These are phyloP conservation scores for Termitomyces sp. DNA, from an alignment of 768 basidiomycete genomes.

Conservation along the genomic window DNA sequence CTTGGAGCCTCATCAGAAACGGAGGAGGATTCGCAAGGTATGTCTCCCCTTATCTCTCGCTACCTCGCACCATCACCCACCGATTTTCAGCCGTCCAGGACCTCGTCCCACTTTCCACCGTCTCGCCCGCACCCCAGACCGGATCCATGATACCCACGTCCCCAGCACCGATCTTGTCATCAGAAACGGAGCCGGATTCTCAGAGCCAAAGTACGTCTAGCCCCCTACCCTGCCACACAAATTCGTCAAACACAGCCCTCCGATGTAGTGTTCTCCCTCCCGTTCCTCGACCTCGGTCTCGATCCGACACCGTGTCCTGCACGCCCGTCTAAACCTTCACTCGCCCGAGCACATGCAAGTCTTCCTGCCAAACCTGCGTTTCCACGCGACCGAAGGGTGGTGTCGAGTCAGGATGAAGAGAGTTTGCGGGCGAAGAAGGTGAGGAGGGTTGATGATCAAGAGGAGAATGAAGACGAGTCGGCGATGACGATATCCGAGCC, in stretches of 20 bases:
- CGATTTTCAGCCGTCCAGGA: conserved; percentile 2
- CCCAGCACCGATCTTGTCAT: conserved; percentile 7
- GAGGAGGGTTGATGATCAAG: conserved; percentile 7
- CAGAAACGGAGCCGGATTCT: conserved; percentile 19
- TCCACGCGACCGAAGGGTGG: conserved; percentile 2
- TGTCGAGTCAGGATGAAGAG: conserved; percentile 12
- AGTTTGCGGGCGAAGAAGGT: conserved; percentile 13
- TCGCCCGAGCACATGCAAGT: neutral
- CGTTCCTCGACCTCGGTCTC: too few relatives aligned
- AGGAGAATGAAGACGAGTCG: neutral
- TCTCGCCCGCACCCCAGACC: neutral
- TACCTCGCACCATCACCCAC: neutral
- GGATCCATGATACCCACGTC: conserved; percentile 2
- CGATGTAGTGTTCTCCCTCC: conserved; percentile 7
- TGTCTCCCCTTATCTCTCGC: too few relatives aligned
- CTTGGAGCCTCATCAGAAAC: conserved; percentile 28
- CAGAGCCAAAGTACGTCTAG: conserved; percentile 15
- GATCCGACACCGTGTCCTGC: conserved; percentile 11
- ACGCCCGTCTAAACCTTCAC: conserved; percentile 4
- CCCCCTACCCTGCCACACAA: neutral
- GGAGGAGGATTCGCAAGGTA: conserved; percentile 39
- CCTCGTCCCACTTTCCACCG: neutral
- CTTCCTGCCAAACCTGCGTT: neutral
- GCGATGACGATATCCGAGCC: neutral
- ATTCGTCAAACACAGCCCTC: neutral